These are phyloP conservation scores for Trametes pubescens DNA, from an alignment of 1,284 basidiomycete genomes.

Conservation along the genomic window DNA sequence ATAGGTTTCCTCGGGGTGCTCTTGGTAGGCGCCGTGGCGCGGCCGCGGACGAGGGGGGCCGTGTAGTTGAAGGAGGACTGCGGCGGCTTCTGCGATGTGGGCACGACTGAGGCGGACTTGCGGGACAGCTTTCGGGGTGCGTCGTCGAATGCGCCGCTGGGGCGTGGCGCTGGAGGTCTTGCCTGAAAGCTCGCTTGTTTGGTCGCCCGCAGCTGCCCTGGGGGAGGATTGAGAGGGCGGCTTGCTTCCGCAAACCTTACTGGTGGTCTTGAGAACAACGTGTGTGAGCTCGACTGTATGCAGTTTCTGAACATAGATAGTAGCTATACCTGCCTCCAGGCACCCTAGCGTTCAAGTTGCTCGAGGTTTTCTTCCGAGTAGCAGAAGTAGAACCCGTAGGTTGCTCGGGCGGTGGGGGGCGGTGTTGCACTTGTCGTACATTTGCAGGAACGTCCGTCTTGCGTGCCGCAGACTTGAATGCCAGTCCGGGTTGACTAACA, in stretches of 20 bases:
- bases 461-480: constrained; percentile 5
- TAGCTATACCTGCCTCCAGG: too few relatives aligned
- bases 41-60: constrained; percentile 23
- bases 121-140: constrained; percentile 3
- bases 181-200: neutral
- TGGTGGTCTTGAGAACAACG: neutral
- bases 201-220: neutral
- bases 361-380: neutral
- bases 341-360: too few relatives aligned
- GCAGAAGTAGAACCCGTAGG: neutral
- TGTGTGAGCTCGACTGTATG: too few relatives aligned
- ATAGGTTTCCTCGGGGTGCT: constrained; percentile 6
- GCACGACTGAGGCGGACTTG: constrained; percentile 4
- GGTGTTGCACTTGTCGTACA: neutral
- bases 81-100: constrained; percentile 11
- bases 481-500: neutral
- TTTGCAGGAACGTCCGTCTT: neutral
- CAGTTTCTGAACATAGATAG: too few relatives aligned
- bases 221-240: neutral
- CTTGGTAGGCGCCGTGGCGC: constrained; percentile 12
- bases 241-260: neutral
- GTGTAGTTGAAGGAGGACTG: constrained; percentile 30
- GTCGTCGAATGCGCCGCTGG: neutral
- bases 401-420: neutral
- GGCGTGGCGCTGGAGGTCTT: neutral